These are phyloP conservation scores for Beauveria caledonica DNA, from an alignment of 2,329 filamentous ascomycete species.

Conservation along the genomic window DNA sequence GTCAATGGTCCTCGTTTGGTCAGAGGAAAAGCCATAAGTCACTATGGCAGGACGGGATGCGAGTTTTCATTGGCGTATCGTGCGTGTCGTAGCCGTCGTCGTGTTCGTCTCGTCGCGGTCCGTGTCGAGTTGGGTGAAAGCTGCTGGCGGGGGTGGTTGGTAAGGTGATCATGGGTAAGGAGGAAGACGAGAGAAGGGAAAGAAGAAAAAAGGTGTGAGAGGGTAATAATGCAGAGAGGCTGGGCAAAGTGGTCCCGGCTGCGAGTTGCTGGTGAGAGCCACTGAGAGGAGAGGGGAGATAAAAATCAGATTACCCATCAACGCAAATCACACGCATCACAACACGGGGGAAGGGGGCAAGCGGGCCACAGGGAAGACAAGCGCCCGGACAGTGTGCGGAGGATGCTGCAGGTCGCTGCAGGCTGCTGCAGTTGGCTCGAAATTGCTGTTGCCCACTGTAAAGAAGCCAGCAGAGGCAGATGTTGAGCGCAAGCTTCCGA, in stretches of 20 bases:
- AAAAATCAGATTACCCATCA: neutral
- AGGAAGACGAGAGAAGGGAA: neutral
- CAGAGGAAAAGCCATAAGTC: neutral
- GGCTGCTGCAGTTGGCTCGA: neutral
- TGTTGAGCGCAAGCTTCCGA: too few species aligned
- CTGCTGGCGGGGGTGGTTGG: slow-evolving; percentile 8
- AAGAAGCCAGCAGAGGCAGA: neutral
- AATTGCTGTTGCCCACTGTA: neutral
- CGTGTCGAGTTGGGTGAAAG: neutral
- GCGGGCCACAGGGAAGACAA: neutral
- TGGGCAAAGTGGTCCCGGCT: neutral
- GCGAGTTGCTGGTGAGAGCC: neutral
- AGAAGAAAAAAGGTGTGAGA: slow-evolving; percentile 8
- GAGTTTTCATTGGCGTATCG: neutral
- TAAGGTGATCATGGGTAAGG: slow-evolving; percentile 4
- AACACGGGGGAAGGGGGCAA: neutral
- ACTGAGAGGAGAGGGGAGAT: neutral
- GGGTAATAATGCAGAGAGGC: slow-evolving; percentile 7
- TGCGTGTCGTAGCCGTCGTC: neutral
- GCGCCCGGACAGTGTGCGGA: neutral
- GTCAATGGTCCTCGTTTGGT: neutral
- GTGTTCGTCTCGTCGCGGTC: neutral
- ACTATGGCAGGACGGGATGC: neutral
- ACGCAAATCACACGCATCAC: neutral
- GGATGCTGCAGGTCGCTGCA: neutral